Evolutionary conservation across 2,329 filamentous ascomycete species (phyloP), one percentile per base, ranked within the genome.

Genomic region (Aspergillus sp.): DNA sequence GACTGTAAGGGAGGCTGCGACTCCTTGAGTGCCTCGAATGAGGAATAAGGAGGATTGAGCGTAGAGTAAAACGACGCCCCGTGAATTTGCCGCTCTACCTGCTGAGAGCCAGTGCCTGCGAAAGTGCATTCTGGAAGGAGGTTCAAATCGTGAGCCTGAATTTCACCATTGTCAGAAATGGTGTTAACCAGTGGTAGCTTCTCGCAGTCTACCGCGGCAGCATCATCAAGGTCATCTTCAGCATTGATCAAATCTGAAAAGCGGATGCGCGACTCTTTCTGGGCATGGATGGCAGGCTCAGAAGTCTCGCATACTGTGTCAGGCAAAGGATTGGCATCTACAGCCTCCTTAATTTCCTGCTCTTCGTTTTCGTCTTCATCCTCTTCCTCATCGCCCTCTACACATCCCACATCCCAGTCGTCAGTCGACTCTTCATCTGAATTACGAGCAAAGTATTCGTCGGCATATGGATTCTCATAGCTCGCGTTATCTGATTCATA

Each of bases 311-410:
- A 47, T 11, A 46, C 45, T 40, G 48, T 14, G n/a, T 31, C n/a
- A 46, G 23, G 11, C 44, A 46, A 44, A 3, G 57, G 43, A 6
- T 51, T 44, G 7, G 46, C 51, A 11, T 62, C 62, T 41, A 62
- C 56, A 8, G 57, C 58, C 3, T 54, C 62, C 6, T 37, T 45
- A 40, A 33, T 48, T 3, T 49, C 44, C 6, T 58, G 54, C 2
- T 61, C 52, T 11, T 61, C 60, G 12, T 59, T 51, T 23, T 55
- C 52, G 8, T 48, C 24, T 9, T 58, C 55, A n/a, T 52, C 56
- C 6, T 57, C 53, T 31, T 48, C 45, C 7, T 21, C 45, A 7
- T 50, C 50, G 1, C 33, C 50, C 43, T 19, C 55, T 21, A 53
- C 56, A 1, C 17, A 50, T 6, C 40, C 51, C 12, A 50, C 15